Evolutionary conservation across 1,139 yeast genomes (phyloP), one percentile per base, ranked within the genome.

Genomic region (Pichia kudriavzevii): DNA sequence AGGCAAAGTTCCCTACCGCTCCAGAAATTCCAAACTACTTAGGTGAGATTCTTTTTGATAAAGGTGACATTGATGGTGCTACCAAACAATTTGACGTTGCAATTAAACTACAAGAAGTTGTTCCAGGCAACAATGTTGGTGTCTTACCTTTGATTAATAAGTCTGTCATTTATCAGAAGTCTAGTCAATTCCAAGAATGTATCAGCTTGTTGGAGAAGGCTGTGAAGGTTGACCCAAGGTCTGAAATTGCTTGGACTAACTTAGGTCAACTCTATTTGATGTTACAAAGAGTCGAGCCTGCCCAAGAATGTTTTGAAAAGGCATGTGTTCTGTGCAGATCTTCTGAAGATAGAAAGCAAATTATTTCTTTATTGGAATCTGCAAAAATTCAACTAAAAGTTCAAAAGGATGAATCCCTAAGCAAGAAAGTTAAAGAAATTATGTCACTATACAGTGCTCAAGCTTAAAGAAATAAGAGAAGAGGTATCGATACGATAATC

Each of bases 21-120:
- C 85, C 96, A 37, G 96, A 85, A 60, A 83, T 87, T 50, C 94
- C 93, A 63, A 88, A 87, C 66, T 93, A 88, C 62, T 85, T 79
- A 56, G 98, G 97, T 55, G 98, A 91, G 65, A 80, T 91, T 36
- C 69, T 88, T 53, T 78, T 87, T 45, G 97, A 91, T 57, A 73
- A 75, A 52, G 81, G 82, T 51, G 83, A 82, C 48, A 65, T 72
- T 41, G 71, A 63, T 29, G 79, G 72, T 45, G 95, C 98, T 41
- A 63, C 75, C 42, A 75, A 76, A 58, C 91, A 87, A 66, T 91
- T 87, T 58, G 95, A 88, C 48, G 72, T 74, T 52, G 88, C 98
- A 39, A 79, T 79, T 39, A 77, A 84, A 58, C 69, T 91, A 55
- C 97, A 88, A 60, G 69, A 70, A 62, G 78, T 79, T 38, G 61